Evolutionary conservation across 805 yeast species (phyloP).

Genomic region (Sugiyamaella valdiviana): DNA sequence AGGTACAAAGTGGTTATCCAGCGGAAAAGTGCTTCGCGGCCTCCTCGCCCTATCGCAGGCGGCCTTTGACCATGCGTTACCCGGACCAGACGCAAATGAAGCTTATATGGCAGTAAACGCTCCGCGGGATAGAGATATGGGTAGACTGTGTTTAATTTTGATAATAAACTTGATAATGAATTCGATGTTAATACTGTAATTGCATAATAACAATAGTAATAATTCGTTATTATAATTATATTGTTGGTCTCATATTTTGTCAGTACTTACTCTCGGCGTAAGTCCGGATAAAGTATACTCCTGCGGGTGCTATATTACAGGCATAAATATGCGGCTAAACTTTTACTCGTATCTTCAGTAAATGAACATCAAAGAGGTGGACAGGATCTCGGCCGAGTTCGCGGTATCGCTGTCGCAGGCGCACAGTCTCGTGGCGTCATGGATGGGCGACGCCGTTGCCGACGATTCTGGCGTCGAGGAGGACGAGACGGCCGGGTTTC

Average conservation of each 20-base stretch:
- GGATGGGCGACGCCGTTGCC: conserved; percentile 17
- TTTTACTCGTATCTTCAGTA: neutral
- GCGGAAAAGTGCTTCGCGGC: neutral
- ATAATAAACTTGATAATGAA: no score
- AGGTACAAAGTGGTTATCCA: neutral
- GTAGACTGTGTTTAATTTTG: no score
- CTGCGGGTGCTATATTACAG: no score
- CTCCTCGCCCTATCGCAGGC: neutral
- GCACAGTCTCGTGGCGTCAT: conserved; percentile 20
- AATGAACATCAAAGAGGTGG: conserved; percentile 9
- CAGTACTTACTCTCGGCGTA: no score
- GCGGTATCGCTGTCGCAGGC: conserved; percentile 26
- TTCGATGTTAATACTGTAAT: no score
- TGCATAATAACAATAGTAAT: no score
- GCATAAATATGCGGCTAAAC: no score
- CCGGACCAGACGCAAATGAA: neutral
- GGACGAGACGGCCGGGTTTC: conserved; percentile 1
- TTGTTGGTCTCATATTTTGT: no score
- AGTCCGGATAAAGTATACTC: no score
- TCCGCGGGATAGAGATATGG: neutral
- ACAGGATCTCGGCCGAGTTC: conserved; percentile 22
- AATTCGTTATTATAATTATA: no score
- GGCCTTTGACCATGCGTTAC: neutral
- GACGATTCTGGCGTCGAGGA: conserved; percentile 1
- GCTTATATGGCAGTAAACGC: neutral